These are phyloP conservation scores for Lachnellula hyalina DNA, from an alignment of 2,329 filamentous ascomycete genomes.

Conservation along the genomic window DNA sequence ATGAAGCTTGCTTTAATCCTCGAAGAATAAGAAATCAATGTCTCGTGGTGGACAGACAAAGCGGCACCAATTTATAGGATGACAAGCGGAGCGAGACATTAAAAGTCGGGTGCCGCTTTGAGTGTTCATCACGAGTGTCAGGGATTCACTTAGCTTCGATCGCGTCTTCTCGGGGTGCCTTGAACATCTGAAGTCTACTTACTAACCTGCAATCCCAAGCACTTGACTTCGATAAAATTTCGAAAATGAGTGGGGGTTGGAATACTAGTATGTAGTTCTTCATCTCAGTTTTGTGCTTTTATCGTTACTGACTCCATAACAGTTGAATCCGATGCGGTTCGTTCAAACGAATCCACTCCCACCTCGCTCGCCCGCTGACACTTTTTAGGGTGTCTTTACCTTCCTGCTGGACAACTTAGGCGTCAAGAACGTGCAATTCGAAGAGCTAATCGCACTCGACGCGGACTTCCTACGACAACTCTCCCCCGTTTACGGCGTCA, in stretches of 20 bases:
- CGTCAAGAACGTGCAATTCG: constrained; percentile 90
- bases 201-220: background rate
- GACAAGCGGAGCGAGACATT: too few relatives aligned
- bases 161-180: background rate
- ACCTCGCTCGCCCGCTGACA: constrained; percentile 17
- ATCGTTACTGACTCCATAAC: constrained; percentile 12
- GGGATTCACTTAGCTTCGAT: background rate
- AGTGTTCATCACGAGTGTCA: background rate
- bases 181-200: background rate
- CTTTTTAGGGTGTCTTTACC: constrained; percentile 78
- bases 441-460: constrained; percentile 89
- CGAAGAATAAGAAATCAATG: too few relatives aligned
- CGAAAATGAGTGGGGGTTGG: constrained; percentile 75
- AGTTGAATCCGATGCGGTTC: constrained; percentile 92
- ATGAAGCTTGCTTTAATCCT: too few relatives aligned
- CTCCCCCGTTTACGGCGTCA: constrained; percentile 85
- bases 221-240: constrained; percentile 5
- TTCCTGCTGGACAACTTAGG: constrained; percentile 90
- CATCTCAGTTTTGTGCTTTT: constrained; percentile 14
- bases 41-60: too few relatives aligned
- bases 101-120: too few relatives aligned
- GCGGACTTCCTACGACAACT: constrained; percentile 64
- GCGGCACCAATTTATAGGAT: too few relatives aligned
- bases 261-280: constrained; percentile 65
- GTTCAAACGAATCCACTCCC: constrained; percentile 28